Conservation (phyloP, 129 eudicot genomes). For the Rutidosis leptorrhynchoides region DNA sequence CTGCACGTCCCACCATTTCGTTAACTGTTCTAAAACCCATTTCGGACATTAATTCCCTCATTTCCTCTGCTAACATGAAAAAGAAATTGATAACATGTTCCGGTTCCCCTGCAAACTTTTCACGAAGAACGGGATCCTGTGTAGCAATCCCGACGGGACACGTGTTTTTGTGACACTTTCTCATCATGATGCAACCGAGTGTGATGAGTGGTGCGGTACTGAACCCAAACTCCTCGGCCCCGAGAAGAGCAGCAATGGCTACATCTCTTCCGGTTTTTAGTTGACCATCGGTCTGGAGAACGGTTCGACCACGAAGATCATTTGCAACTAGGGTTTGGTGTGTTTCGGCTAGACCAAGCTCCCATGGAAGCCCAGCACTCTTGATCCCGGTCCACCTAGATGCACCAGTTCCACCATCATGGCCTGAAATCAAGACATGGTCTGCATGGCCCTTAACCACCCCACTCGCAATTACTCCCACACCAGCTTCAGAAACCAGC, state of each 20-base stretch:
- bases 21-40: slow-evolving; percentile 67
- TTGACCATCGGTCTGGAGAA: slow-evolving; percentile 90
- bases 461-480: slow-evolving; percentile 93
- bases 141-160: slow-evolving; percentile 99
- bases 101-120: slow-evolving; percentile 91
- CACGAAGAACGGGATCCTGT: slow-evolving; percentile 92
- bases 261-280: slow-evolving; percentile 96
- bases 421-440: slow-evolving; percentile 93
- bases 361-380: slow-evolving; percentile 99
- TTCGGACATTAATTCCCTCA: slow-evolving; percentile 85
- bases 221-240: slow-evolving; percentile 96
- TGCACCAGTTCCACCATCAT: slow-evolving; percentile 99
- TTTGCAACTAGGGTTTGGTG: slow-evolving; percentile 97
- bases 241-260: slow-evolving; percentile 94
- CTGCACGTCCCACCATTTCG: slow-evolving; percentile 98
- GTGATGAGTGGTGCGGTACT: slow-evolving; percentile 97
- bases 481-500: slow-evolving; percentile 97
- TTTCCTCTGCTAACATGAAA: slow-evolving; percentile 98
- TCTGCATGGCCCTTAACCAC: slow-evolving; percentile 99
- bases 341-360: slow-evolving; percentile 94
- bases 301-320: slow-evolving; percentile 92
- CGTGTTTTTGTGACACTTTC: slow-evolving; percentile 95
- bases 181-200: slow-evolving; percentile 97
- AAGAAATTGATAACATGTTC: slow-evolving; percentile 94
- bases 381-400: slow-evolving; percentile 99